These are phyloP conservation scores for Betula pendula DNA, from an alignment of 306 rosid species.

Conservation along the genomic window DNA sequence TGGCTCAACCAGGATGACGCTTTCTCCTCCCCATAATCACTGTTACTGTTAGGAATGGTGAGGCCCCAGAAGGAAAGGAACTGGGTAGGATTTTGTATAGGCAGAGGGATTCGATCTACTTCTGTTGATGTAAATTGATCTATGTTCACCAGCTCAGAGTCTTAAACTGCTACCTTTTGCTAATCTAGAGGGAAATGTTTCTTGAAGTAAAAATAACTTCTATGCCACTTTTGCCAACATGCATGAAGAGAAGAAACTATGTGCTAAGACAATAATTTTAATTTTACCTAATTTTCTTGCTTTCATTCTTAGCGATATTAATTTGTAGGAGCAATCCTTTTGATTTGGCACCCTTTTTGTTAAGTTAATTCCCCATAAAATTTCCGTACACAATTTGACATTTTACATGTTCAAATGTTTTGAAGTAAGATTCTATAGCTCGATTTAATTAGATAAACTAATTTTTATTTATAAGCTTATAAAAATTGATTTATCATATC, in stretches of 20 bases:
- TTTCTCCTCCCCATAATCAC: constrained; percentile 50
- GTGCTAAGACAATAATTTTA: background rate
- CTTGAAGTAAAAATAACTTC: background rate
- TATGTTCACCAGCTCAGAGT: background rate
- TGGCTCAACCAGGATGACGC: constrained; percentile 56
- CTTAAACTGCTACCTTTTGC: background rate
- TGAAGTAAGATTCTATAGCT: too few relatives aligned
- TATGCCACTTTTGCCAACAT: background rate
- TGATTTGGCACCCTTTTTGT: too few relatives aligned
- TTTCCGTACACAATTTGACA: background rate
- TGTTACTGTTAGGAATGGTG: background rate
- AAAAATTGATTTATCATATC: too few relatives aligned
- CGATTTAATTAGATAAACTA: too few relatives aligned
- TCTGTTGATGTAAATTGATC: background rate
- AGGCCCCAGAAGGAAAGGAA: background rate
- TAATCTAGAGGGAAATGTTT: background rate
- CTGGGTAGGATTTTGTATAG: background rate
- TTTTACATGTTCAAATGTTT: background rate
- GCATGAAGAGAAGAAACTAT: background rate
- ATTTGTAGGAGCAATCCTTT: background rate
- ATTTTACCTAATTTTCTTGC: background rate
- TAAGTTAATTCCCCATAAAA: too few relatives aligned
- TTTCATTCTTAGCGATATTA: background rate
- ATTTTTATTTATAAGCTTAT: too few relatives aligned
- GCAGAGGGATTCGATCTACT: background rate